These are phyloP conservation scores for Aspergillus nidulans DNA, from an alignment of 495 filamentous ascomycete species.

Conservation along the genomic window DNA sequence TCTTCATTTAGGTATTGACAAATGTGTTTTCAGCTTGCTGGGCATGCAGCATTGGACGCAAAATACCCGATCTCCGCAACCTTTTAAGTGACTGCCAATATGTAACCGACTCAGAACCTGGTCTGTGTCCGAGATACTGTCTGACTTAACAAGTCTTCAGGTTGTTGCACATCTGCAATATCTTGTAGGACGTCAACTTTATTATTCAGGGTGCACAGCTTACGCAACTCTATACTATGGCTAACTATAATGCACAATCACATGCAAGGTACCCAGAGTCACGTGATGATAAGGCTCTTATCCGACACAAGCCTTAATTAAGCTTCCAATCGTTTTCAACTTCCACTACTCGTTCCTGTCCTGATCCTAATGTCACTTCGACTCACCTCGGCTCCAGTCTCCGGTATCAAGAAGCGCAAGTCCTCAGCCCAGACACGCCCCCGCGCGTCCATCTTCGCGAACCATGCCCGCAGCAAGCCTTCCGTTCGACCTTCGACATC, in stretches of 20 bases:
- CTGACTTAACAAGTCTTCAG: neutral
- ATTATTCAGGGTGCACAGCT: neutral
- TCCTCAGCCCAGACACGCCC: slow-evolving; percentile 21
- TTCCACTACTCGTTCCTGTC: slow-evolving; percentile 9
- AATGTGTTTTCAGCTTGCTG: neutral
- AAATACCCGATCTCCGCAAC: neutral
- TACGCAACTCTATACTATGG: neutral
- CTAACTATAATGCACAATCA: neutral
- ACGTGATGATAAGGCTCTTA: neutral
- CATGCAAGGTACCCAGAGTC: neutral
- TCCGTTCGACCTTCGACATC: slow-evolving; percentile 25
- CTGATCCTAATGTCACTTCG: slow-evolving; percentile 36
- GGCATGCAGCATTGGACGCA: neutral
- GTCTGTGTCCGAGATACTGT: too few relatives aligned
- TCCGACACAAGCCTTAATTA: neutral
- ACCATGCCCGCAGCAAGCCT: slow-evolving; percentile 56
- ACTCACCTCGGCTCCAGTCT: slow-evolving; percentile 42
- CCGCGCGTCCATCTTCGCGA: slow-evolving; percentile 46
- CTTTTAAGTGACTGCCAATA: neutral
- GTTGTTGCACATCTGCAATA: neutral
- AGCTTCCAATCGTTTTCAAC: neutral
- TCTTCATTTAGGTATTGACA: neutral
- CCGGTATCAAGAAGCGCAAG: slow-evolving; percentile 43
- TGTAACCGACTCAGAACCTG: neutral
- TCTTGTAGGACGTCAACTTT: neutral